phyloP scores from a whole-genome alignment of 139 green algal species.

The Chlorella sp. region DNA sequence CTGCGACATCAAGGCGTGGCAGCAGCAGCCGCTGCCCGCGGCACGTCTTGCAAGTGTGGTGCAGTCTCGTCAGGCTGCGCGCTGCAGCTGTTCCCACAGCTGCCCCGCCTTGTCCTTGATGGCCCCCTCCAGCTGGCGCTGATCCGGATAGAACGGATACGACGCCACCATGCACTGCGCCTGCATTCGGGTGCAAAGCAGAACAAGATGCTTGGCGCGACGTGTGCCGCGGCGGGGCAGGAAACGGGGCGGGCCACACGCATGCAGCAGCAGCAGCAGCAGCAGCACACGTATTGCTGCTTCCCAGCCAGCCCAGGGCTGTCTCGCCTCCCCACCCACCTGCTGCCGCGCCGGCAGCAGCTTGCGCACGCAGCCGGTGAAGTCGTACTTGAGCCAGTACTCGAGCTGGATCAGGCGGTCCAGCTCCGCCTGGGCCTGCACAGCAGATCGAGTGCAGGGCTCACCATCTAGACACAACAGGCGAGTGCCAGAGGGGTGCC shows the following conservation, averaged over 20 bases:
- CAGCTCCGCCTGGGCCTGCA: constrained; percentile 28
- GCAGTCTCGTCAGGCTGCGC: not conserved
- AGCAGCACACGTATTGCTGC: no score
- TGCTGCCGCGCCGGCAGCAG: constrained; percentile 33
- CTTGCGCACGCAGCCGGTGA: constrained; percentile 36
- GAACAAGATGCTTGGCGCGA: no score
- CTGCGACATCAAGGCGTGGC: no score
- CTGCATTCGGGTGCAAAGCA: not conserved
- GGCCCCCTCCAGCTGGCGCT: constrained; percentile 13
- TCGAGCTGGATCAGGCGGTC: constrained; percentile 23
- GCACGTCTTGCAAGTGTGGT: no score
- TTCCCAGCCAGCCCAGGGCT: no score
- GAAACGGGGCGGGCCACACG: no score
- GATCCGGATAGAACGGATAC: constrained; percentile 30
- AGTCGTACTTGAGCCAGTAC: constrained; percentile 33
- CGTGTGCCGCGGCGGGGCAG: no score
- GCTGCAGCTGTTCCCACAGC: constrained; percentile 30
- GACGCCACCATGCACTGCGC: constrained; percentile 32
- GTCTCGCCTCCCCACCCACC: not conserved
- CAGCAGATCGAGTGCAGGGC: no score
- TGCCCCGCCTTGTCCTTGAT: constrained; percentile 3
- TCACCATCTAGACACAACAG: no score
- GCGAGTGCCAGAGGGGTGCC: no score
- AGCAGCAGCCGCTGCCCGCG: no score
- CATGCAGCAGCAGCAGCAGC: no score